A percentile compares a stretch with the other conserved stretches of the same genome.
Evolutionary conservation across 2,329 filamentous ascomycete species (phyloP).

Genomic region (Ceratocystis destructans): DNA sequence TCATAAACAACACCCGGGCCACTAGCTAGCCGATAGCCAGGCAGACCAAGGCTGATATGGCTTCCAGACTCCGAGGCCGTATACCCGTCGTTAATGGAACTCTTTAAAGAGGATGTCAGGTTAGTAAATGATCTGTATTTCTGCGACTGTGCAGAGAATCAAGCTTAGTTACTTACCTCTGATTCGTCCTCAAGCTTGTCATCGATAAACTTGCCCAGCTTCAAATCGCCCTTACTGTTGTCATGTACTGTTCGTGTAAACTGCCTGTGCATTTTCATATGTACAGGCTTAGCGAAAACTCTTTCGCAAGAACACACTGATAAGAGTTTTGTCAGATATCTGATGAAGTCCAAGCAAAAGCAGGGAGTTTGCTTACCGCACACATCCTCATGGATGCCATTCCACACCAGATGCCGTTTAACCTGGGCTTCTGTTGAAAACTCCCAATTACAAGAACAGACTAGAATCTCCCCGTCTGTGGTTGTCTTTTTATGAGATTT

Average conservation of each 20-base stretch:
- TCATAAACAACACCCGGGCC: not conserved
- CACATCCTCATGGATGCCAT: not conserved
- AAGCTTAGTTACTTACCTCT: no score
- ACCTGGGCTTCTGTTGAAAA: not conserved
- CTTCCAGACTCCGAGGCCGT: not conserved
- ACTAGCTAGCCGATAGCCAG: not conserved
- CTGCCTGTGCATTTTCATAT: not conserved
- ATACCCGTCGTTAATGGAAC: not conserved
- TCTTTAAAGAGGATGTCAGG: not conserved
- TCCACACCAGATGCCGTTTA: not conserved
- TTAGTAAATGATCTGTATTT: no score
- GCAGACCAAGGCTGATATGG: no score
- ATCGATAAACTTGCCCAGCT: not conserved
- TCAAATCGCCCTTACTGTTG: not conserved
- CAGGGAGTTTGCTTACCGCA: not conserved
- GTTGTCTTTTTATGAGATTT: not conserved
- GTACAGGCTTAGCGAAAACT: not conserved
- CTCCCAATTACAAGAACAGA: not conserved
- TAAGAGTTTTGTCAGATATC: not conserved
- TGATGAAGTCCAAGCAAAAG: not conserved
- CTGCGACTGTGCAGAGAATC: no score
- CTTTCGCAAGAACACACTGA: not conserved
- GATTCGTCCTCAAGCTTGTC: not conserved
- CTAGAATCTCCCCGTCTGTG: not conserved
- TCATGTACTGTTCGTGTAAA: not conserved